phyloP scores from a whole-genome alignment of 169 alveolate species.

The Plasmodium ovale region DNA sequence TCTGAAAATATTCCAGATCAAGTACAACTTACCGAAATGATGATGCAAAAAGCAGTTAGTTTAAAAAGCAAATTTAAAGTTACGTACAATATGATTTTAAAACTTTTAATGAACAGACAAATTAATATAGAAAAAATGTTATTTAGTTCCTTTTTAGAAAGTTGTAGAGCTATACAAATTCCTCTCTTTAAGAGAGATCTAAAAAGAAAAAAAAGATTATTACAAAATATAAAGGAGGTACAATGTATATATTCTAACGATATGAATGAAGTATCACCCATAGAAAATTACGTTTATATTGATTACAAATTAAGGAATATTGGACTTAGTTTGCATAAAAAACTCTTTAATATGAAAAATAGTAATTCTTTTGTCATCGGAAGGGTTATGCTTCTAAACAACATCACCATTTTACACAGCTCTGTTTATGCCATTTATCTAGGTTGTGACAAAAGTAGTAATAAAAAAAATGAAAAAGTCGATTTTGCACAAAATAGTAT shows the following conservation, averaged over 20 bases:
- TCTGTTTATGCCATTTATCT: slow-evolving; percentile 68
- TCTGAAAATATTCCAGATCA: slow-evolving; percentile 91
- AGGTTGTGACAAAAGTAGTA: slow-evolving; percentile 68
- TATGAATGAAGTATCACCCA: slow-evolving; percentile 21
- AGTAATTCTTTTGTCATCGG: slow-evolving; percentile 75
- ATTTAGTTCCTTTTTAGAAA: slow-evolving; percentile 90
- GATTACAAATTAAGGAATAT: slow-evolving; percentile 65
- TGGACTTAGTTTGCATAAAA: slow-evolving; percentile 67
- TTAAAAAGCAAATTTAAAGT: slow-evolving; percentile 93
- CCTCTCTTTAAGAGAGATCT: slow-evolving; percentile 83
- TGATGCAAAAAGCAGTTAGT: slow-evolving; percentile 88
- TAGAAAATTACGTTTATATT: slow-evolving; percentile 71
- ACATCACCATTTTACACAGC: slow-evolving; percentile 36
- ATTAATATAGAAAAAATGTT: slow-evolving; percentile 89
- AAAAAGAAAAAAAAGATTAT: slow-evolving; percentile 74
- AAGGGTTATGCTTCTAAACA: slow-evolving; percentile 65
- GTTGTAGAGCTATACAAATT: slow-evolving; percentile 84
- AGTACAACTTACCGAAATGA: slow-evolving; percentile 88
- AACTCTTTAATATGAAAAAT: slow-evolving; percentile 42
- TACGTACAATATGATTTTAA: slow-evolving; percentile 92
- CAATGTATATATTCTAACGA: slow-evolving; percentile 71
- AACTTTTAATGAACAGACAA: slow-evolving; percentile 87
- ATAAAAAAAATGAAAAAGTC: slow-evolving; percentile 36
- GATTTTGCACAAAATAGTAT: slow-evolving; percentile 62
- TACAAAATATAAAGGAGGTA: slow-evolving; percentile 71